Percentiles rank a stretch among this genome's conserved stretches.
These are phyloP conservation scores for Fusarium secorum DNA, from an alignment of 2,329 filamentous ascomycete species.

Conservation along the genomic window DNA sequence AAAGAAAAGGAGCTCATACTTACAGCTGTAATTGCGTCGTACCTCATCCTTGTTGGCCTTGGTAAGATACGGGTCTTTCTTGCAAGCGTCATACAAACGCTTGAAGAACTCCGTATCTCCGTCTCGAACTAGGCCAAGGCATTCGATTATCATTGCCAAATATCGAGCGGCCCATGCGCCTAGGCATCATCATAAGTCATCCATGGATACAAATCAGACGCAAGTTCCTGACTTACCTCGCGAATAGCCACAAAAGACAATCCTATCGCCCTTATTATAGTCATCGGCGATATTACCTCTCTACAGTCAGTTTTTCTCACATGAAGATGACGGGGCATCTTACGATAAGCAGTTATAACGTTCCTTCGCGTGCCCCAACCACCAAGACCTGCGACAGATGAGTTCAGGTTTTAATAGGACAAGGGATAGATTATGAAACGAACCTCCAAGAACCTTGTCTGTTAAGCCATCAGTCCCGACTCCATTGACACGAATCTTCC, in stretches of 20 bases:
- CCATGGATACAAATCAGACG: fast-evolving
- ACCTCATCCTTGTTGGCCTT: neutral
- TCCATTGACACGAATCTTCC: neutral
- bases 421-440: no score
- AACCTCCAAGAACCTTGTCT: neutral
- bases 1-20: fast-evolving
- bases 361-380: neutral
- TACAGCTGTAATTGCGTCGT: neutral
- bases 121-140: fast-evolving
- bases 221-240: neutral
- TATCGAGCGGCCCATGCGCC: neutral
- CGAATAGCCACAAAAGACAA: neutral
- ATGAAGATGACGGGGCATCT: no score
- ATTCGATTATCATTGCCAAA: neutral
- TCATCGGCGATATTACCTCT: neutral
- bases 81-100: neutral
- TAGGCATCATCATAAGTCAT: fast-evolving
- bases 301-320: fast-evolving
- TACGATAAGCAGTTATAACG: neutral
- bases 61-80: neutral
- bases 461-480: fast-evolving
- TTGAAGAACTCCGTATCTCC: neutral
- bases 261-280: neutral
- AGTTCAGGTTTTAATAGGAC: no score
- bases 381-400: neutral